Conservation (phyloP, 2,329 filamentous ascomycete genomes). For the Calonectria henricotiae region DNA sequence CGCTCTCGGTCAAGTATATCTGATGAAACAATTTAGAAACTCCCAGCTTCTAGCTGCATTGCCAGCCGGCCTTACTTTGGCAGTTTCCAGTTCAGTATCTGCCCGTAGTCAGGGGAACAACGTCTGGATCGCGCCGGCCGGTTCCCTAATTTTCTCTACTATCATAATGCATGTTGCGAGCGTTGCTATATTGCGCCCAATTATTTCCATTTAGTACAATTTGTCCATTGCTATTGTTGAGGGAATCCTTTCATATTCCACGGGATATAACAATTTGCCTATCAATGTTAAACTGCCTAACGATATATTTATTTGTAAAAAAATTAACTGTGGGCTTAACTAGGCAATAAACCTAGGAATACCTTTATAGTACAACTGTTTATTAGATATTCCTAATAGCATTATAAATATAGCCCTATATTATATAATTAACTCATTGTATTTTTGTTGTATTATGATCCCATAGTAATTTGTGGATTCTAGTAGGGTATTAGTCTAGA, state of each 20-base stretch:
- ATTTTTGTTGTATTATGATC: too few relatives aligned
- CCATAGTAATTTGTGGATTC: too few relatives aligned
- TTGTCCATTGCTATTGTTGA: constrained; percentile 89
- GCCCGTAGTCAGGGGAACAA: background rate
- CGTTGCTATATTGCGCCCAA: constrained; percentile 80
- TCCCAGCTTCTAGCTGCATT: background rate
- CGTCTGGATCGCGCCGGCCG: constrained; percentile 70
- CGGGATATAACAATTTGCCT: constrained; percentile 81
- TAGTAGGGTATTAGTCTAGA: too few relatives aligned
- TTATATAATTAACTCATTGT: too few relatives aligned
- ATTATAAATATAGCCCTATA: too few relatives aligned
- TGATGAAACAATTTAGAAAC: background rate
- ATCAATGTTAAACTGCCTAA: constrained; percentile 98
- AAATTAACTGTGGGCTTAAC: too few relatives aligned
- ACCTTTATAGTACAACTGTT: too few relatives aligned
- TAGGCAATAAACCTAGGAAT: too few relatives aligned
- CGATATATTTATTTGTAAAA: too few relatives aligned
- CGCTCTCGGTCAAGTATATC: too few relatives aligned
- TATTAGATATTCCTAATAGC: too few relatives aligned
- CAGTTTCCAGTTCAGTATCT: background rate
- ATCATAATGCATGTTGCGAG: constrained; percentile 87
- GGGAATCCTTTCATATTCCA: constrained; percentile 85
- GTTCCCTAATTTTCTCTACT: constrained; percentile 89
- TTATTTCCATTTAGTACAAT: constrained; percentile 95
- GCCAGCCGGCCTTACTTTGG: background rate